A percentile compares a stretch with the other conserved stretches of the same genome.
Conservation (phyloP, 768 basidiomycete species). For the Pulveroboletus sp. region DNA sequence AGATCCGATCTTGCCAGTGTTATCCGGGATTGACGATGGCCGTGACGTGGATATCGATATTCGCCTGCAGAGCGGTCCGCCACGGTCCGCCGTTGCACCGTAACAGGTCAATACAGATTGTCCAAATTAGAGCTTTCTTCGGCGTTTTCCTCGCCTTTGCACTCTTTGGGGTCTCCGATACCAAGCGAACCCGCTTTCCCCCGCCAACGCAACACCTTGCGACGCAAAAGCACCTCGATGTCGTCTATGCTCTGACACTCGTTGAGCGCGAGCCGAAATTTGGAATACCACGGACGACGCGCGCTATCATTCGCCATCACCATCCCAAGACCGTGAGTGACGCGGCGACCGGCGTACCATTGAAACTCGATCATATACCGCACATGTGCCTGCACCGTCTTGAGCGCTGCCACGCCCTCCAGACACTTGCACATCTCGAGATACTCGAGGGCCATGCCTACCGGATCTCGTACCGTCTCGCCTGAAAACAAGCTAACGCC, state of each 20-base stretch:
- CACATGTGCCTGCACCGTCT: conserved; percentile 60
- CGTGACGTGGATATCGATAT: neutral
- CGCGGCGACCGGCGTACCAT: conserved; percentile 44
- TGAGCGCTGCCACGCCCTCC: conserved; percentile 46
- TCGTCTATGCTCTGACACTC: conserved; percentile 44
- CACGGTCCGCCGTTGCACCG: neutral
- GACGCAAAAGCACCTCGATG: conserved; percentile 42
- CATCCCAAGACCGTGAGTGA: neutral
- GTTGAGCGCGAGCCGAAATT: conserved; percentile 48
- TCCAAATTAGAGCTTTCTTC: conserved; percentile 1
- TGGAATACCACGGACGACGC: conserved; percentile 54
- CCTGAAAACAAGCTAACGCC: conserved; percentile 52
- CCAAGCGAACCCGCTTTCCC: conserved; percentile 27
- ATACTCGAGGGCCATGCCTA: conserved; percentile 68
- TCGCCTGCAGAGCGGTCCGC: neutral
- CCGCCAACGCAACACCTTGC: conserved; percentile 50
- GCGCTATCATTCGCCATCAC: conserved; percentile 21
- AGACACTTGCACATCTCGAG: conserved; percentile 55
- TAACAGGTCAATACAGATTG: neutral
- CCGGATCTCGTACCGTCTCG: conserved; percentile 54
- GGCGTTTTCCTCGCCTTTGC: neutral
- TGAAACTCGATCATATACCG: conserved; percentile 67
- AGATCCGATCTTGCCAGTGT: neutral
- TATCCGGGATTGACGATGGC: neutral
- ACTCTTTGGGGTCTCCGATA: neutral